Conservation (phyloP, 192 early-diverging fungal species). For the Polychytrium aggregatum region DNA sequence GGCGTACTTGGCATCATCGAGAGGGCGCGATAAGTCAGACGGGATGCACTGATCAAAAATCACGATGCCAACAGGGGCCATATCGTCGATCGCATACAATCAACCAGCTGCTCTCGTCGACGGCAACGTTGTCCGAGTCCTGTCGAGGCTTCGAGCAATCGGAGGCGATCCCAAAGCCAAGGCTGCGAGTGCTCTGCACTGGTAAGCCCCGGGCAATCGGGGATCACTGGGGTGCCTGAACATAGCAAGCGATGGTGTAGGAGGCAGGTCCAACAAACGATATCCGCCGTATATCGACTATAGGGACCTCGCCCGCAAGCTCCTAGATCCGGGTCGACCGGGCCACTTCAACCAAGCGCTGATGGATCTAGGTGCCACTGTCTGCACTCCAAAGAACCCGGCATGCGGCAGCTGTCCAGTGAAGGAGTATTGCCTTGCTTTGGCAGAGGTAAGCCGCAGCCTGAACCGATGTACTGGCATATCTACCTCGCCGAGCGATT, state of each 20-base stretch:
- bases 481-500: not conserved
- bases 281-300: not conserved
- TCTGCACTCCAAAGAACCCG: constrained; percentile 61
- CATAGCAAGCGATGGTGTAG: no score
- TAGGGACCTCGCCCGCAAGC: constrained; percentile 43
- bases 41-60: no score
- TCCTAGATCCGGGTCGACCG: constrained; percentile 43
- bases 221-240: no score
- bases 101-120: constrained; percentile 54
- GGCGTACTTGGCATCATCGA: constrained; percentile 2
- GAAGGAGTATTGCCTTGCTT: constrained; percentile 40
- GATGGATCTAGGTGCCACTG: constrained; percentile 67
- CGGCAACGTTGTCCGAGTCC: constrained; percentile 66
- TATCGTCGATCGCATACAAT: constrained; percentile 58
- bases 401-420: constrained; percentile 54
- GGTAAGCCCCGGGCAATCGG: constrained; percentile 20
- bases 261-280: not conserved
- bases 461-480: not conserved
- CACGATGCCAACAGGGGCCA: no score
- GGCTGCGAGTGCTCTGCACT: constrained; percentile 41
- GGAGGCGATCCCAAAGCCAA: constrained; percentile 54
- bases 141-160: constrained; percentile 49
- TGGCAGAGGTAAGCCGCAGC: constrained; percentile 34
- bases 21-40: no score
- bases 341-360: constrained; percentile 71